Evolutionary conservation across 2,329 filamentous ascomycete species (phyloP).

Genomic region (Hortaea sp.): DNA sequence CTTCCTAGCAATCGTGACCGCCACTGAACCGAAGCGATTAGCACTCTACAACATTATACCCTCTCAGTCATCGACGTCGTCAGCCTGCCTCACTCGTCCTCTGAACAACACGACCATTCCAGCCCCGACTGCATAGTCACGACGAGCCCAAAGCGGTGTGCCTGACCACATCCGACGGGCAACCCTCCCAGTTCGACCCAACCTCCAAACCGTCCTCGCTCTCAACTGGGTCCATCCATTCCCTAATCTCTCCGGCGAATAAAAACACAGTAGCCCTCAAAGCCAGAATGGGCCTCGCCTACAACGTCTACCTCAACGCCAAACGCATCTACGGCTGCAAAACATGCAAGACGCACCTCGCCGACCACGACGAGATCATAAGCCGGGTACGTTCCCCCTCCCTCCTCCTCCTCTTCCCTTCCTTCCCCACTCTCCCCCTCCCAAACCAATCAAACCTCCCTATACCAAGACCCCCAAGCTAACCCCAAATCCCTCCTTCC

Average conservation of each 20-base stretch:
- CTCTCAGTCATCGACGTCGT: too few relatives aligned
- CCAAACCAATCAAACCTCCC: not conserved
- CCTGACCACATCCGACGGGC: too few relatives aligned
- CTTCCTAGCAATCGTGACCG: too few relatives aligned
- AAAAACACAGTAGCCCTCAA: not conserved
- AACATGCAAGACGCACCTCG: conserved; percentile 88
- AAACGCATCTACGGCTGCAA: conserved; percentile 74
- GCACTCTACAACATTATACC: too few relatives aligned
- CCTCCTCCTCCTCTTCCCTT: not conserved
- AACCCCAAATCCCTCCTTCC: conserved; percentile 2
- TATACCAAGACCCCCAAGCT: not conserved
- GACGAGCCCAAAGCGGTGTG: too few relatives aligned
- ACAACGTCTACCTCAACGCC: conserved; percentile 56
- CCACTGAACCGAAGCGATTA: too few relatives aligned
- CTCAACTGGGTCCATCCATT: too few relatives aligned
- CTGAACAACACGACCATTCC: too few relatives aligned
- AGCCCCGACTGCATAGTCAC: too few relatives aligned
- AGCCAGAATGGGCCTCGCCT: conserved; percentile 24
- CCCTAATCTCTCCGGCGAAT: not conserved
- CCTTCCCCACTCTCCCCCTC: conserved; percentile 2
- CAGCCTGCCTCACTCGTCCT: too few relatives aligned
- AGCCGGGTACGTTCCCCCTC: conserved; percentile 56
- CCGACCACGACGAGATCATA: conserved; percentile 92
- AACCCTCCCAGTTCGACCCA: too few relatives aligned
- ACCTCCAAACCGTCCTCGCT: too few relatives aligned